Conservation (phyloP, 2,329 filamentous ascomycete species). For the Monilinia fructigena region DNA sequence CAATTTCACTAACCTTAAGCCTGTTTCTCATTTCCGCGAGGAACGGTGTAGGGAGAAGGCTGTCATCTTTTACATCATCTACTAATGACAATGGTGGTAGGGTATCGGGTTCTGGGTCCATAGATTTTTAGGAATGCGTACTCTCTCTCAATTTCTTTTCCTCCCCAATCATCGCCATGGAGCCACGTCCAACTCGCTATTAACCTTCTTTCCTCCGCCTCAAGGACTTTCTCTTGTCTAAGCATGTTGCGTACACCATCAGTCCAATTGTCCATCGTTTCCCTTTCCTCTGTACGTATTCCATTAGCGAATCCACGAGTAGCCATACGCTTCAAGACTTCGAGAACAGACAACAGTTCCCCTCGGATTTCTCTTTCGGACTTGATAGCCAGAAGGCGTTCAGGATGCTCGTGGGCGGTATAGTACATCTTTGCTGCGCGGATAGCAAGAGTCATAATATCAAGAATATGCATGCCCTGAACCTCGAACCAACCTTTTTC, state of each 20-base stretch:
- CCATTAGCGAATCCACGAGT: constrained; percentile 82
- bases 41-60: constrained; percentile 67
- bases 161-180: constrained; percentile 67
- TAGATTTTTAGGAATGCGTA: constrained; percentile 75
- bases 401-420: constrained; percentile 83
- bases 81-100: constrained; percentile 68
- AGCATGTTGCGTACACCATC: constrained; percentile 74
- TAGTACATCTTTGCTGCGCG: constrained; percentile 95
- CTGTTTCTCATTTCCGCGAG: constrained; percentile 73
- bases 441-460: constrained; percentile 93
- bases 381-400: constrained; percentile 81
- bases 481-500: constrained; percentile 74
- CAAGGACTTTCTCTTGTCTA: constrained; percentile 71
- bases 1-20: constrained; percentile 76
- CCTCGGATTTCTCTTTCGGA: constrained; percentile 81
- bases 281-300: constrained; percentile 73
- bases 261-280: constrained; percentile 77
- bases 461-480: constrained; percentile 87
- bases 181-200: constrained; percentile 79
- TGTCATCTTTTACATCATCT: constrained; percentile 43
- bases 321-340: constrained; percentile 89
- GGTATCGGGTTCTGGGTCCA: constrained; percentile 59
- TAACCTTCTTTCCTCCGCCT: constrained; percentile 64
- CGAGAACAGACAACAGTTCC: constrained; percentile 82
- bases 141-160: constrained; percentile 74